phyloP scores from a whole-genome alignment of 352 stramenopile genomes.

The Pythium coloratum region DNA sequence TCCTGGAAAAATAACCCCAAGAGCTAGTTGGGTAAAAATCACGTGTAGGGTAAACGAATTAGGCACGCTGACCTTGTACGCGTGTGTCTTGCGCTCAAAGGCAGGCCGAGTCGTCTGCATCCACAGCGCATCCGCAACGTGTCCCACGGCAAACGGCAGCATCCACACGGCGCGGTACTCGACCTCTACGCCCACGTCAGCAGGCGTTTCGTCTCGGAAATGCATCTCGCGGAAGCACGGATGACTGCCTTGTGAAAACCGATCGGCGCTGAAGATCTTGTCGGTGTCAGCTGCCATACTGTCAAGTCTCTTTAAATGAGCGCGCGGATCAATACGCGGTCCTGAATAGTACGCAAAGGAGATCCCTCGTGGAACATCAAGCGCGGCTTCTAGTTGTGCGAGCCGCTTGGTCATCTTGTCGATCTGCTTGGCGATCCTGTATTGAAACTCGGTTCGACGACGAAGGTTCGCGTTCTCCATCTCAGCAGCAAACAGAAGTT shows the following conservation, averaged over 20 bases:
- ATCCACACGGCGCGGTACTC: conserved; percentile 15
- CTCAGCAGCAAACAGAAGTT: conserved; percentile 2
- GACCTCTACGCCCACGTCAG: background rate
- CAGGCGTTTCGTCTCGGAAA: background rate
- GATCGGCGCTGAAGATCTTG: background rate
- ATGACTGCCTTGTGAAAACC: background rate
- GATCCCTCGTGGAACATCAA: background rate
- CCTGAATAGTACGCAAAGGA: conserved; percentile 16
- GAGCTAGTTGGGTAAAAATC: too few relatives aligned
- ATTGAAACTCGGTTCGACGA: conserved; percentile 4
- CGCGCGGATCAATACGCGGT: conserved; percentile 1
- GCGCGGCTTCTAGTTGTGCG: conserved; percentile 4
- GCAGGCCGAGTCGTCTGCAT: background rate
- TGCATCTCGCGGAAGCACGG: background rate
- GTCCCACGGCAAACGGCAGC: conserved; percentile 3
- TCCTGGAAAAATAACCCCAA: too few relatives aligned
- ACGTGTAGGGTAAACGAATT: too few relatives aligned
- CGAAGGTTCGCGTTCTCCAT: conserved; percentile 19
- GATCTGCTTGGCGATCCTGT: conserved; percentile 11
- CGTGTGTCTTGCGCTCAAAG: background rate
- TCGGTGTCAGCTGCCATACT: background rate
- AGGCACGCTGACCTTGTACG: background rate
- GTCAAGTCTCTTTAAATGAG: conserved; percentile 1
- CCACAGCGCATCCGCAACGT: conserved; percentile 13
- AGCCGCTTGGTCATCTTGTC: conserved; percentile 9